Conservation (phyloP, 306 rosid genomes). For the Prunus padus region DNA sequence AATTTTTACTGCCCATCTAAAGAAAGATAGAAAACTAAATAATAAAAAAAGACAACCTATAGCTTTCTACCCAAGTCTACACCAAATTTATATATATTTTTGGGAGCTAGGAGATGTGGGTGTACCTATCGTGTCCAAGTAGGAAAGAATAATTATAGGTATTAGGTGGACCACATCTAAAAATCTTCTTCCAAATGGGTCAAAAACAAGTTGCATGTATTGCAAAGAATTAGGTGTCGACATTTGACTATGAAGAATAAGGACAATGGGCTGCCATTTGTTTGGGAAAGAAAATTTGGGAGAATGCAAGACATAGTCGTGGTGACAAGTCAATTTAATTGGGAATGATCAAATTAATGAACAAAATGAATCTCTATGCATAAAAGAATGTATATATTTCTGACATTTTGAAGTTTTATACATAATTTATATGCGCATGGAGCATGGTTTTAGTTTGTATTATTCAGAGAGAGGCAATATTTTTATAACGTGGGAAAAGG, state of each 20-base stretch:
- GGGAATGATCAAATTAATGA: slow-evolving; percentile 6
- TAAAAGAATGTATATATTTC: neutral
- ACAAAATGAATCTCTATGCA: slow-evolving; percentile 12
- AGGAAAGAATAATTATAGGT: slow-evolving; percentile 10
- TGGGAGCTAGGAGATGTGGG: neutral
- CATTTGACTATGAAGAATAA: slow-evolving; percentile 16
- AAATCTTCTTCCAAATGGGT: neutral
- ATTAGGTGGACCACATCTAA: slow-evolving; percentile 12
- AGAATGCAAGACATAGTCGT: slow-evolving; percentile 1
- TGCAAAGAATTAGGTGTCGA: slow-evolving; percentile 20
- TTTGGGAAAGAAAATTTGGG: slow-evolving; percentile 16
- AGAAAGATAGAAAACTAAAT: neutral
- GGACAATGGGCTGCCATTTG: slow-evolving; percentile 20
- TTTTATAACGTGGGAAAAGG: slow-evolving; percentile 3
- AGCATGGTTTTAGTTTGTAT: slow-evolving; percentile 2
- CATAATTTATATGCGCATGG: neutral
- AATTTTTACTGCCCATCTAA: too few relatives aligned
- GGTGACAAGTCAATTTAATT: neutral
- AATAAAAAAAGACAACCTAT: neutral
- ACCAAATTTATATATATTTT: neutral
- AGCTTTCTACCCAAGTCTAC: neutral
- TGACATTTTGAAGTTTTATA: slow-evolving; percentile 12
- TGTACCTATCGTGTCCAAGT: neutral
- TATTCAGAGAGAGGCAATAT: neutral
- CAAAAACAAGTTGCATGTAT: slow-evolving; percentile 8